Base-by-base conservation (phyloP, 148 eudicot species). In the Fagopyrum esculentum region DNA sequence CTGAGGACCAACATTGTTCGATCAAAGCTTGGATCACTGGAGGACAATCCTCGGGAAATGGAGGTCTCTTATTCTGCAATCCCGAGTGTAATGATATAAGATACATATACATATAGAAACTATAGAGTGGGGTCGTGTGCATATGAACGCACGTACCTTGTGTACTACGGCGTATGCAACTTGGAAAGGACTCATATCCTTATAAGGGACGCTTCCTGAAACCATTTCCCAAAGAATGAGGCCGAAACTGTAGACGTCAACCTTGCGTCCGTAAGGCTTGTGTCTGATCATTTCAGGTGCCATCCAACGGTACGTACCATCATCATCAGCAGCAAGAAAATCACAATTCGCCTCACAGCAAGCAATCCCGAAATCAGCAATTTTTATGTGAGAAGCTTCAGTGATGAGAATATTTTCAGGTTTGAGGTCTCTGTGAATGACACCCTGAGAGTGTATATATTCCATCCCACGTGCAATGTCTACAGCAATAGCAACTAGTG, bases 231-330 rank as follows among this genome's bases (percentile, higher is more conserved):
- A 89, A 64, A 94, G 76, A 26, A 94, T 87, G 76, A 94, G 91
- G 10, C 97, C 97, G 78, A 94, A 94, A 68, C 97, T 85, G 64
- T 94, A 94, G 22, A 91, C 96, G 78, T 94, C 97, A 11, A 94
- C 91, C 84, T 91, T 94, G 45, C 83, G 77, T 10, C 92, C 95
- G 81, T 94, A 90, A 0, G 84, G 80, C 66, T 88, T 88, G 35
- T 86, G 88, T 75, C 81, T 88, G 71, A 94, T 90, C 97, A 94
- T 90, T 83, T 94, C 98, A 15, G 98, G 97, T 6, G 98, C 98
- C 98, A 94, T 94, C 98, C 98, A 94, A 59, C 98, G 90, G 75
- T 87, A 94, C 9, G 98, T 91, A 45, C 97, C 98, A 7, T 97
- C 93, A 70, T 87, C 97, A 70, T 87, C 97, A 83, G 90, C 93